Conservation (phyloP, 768 basidiomycete genomes). For the Kondoa malvinella region DNA sequence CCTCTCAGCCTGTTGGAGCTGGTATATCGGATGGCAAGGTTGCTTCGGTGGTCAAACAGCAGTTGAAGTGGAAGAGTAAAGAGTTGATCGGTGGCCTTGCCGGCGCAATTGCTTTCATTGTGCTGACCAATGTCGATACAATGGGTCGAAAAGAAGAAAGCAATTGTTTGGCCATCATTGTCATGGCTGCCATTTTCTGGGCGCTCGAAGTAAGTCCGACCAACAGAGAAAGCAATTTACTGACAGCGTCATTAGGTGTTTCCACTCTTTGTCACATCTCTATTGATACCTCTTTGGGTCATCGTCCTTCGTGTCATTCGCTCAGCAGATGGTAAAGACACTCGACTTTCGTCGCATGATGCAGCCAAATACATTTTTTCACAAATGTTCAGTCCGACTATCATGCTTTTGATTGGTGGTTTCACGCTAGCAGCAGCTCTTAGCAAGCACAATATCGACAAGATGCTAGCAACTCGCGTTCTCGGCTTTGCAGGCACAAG, state of each 20-base stretch:
- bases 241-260: constrained; percentile 48
- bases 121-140: constrained; percentile 45
- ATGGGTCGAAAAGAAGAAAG: constrained; percentile 57
- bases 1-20: background rate
- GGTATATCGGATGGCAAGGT: constrained; percentile 2
- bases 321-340: constrained; percentile 39
- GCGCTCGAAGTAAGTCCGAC: constrained; percentile 61
- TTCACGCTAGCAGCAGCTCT: constrained; percentile 95
- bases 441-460: constrained; percentile 85
- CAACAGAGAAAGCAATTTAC: background rate
- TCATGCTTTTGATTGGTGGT: constrained; percentile 72
- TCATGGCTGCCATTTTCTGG: constrained; percentile 85
- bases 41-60: constrained; percentile 15
- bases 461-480: constrained; percentile 70
- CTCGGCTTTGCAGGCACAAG: constrained; percentile 75
- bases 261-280: constrained; percentile 91
- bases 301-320: constrained; percentile 69
- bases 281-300: constrained; percentile 68
- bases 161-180: constrained; percentile 72
- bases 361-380: constrained; percentile 87
- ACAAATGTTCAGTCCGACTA: constrained; percentile 90
- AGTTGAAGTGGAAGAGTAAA: constrained; percentile 39
- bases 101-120: constrained; percentile 44
- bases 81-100: constrained; percentile 29
- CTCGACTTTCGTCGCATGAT: constrained; percentile 43